phyloP scores from a whole-genome alignment of 2,329 filamentous ascomycete species.

The Colletotrichum karsti region DNA sequence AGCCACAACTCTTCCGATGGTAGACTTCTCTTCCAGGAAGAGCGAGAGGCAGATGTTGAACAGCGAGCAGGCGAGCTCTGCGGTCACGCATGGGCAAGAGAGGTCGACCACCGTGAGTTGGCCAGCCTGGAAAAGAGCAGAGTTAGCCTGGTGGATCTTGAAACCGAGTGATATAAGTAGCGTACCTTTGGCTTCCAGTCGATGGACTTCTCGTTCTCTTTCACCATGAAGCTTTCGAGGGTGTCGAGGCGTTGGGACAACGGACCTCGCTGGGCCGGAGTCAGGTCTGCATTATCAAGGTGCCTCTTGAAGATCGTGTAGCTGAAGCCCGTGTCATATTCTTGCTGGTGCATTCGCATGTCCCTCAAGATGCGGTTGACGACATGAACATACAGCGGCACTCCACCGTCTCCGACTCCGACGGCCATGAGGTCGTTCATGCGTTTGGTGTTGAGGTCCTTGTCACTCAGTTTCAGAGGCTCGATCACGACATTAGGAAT shows the following conservation, averaged over 20 bases:
- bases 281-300: conserved; percentile 48
- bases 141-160: background rate
- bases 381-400: conserved; percentile 67
- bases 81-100: conserved; percentile 75
- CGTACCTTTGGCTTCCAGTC: conserved; percentile 37
- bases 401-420: conserved; percentile 46
- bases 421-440: conserved; percentile 71
- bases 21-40: conserved; percentile 65
- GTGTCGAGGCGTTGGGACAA: conserved; percentile 68
- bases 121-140: conserved; percentile 45
- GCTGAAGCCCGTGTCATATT: conserved; percentile 47
- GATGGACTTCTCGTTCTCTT: conserved; percentile 15
- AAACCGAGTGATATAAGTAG: background rate
- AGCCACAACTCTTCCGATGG: conserved; percentile 68
- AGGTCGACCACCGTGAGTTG: conserved; percentile 75
- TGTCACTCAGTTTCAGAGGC: conserved; percentile 58
- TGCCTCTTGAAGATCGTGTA: conserved; percentile 56
- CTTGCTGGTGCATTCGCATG: conserved; percentile 57
- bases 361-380: conserved; percentile 64
- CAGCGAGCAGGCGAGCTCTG: conserved; percentile 72
- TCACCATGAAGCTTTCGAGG: conserved; percentile 69
- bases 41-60: conserved; percentile 77
- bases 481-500: conserved; percentile 56
- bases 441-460: conserved; percentile 62
- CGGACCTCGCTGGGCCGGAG: conserved; percentile 58